phyloP scores from a whole-genome alignment of 2,329 filamentous ascomycete genomes.

The Sphaceloma murrayae region DNA sequence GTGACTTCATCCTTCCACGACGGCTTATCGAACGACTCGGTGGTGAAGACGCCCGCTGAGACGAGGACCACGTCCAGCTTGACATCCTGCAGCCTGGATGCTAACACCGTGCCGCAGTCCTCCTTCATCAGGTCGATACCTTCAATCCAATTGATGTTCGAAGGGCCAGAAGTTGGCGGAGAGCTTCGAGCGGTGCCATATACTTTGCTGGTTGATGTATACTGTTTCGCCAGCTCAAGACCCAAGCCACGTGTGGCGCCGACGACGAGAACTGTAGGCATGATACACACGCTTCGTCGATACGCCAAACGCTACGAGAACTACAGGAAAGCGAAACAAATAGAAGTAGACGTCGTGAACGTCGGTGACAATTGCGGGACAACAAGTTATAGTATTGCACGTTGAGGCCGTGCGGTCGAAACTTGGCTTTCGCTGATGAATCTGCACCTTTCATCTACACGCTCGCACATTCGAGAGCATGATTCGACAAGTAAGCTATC shows the following conservation, averaged over 20 bases:
- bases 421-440: too few relatives aligned
- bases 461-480: too few relatives aligned
- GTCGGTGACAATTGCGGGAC: too few relatives aligned
- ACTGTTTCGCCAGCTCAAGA: conserved; percentile 49
- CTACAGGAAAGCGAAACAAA: too few relatives aligned
- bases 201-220: conserved; percentile 45
- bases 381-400: too few relatives aligned
- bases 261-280: conserved; percentile 50
- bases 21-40: conserved; percentile 54
- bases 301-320: too few relatives aligned
- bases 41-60: conserved; percentile 59
- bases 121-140: conserved; percentile 49
- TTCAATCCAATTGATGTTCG: conserved; percentile 48
- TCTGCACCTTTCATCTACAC: too few relatives aligned
- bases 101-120: conserved; percentile 23
- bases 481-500: too few relatives aligned
- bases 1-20: conserved; percentile 57
- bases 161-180: conserved; percentile 34
- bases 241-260: conserved; percentile 62
- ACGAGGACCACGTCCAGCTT: conserved; percentile 46
- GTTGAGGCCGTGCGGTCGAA: too few relatives aligned
- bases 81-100: conserved; percentile 22
- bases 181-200: conserved; percentile 51
- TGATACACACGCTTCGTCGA: too few relatives aligned
- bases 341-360: too few relatives aligned